phyloP scores from a whole-genome alignment of 2,329 filamentous ascomycete species.

The Iodosphaeria phyllophila region DNA sequence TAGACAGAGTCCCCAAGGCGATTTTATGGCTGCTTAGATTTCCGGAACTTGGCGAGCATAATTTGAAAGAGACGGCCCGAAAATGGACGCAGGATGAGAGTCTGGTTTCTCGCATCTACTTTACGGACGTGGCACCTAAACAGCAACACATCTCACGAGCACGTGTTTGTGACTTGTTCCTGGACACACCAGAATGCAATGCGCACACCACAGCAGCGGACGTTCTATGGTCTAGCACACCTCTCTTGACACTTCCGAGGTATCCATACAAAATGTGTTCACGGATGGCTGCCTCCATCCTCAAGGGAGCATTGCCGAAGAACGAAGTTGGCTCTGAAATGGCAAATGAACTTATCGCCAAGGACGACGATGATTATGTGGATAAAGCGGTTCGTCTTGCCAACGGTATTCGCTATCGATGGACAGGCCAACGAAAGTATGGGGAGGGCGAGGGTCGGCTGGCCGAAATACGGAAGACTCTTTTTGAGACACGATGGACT shows the following conservation, averaged over 20 bases:
- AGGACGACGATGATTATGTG: constrained; percentile 71
- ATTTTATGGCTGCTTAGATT: constrained; percentile 94
- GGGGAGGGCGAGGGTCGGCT: constrained; percentile 48
- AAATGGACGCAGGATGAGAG: constrained; percentile 69
- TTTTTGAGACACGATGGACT: constrained; percentile 70
- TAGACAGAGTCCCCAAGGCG: constrained; percentile 77
- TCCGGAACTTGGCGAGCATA: constrained; percentile 76
- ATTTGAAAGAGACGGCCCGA: constrained; percentile 62
- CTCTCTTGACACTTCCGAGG: constrained; percentile 71
- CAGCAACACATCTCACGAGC: constrained; percentile 84
- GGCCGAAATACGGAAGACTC: constrained; percentile 56
- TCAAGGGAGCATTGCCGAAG: constrained; percentile 73
- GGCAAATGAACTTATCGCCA: constrained; percentile 58
- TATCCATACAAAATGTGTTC: constrained; percentile 99
- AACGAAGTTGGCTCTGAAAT: constrained; percentile 45
- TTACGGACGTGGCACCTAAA: constrained; percentile 94
- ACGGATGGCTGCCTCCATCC: constrained; percentile 88
- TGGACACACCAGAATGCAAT: constrained; percentile 96
- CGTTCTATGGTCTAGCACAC: constrained; percentile 89
- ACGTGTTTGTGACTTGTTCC: constrained; percentile 79
- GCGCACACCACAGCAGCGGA: constrained; percentile 95
- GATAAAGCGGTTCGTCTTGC: constrained; percentile 52
- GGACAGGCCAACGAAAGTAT: constrained; percentile 20
- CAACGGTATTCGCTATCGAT: constrained; percentile 38
- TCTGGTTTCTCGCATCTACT: constrained; percentile 77